Base-by-base conservation (phyloP, 805 yeast genomes). In the Kuraishia molischiana region DNA sequence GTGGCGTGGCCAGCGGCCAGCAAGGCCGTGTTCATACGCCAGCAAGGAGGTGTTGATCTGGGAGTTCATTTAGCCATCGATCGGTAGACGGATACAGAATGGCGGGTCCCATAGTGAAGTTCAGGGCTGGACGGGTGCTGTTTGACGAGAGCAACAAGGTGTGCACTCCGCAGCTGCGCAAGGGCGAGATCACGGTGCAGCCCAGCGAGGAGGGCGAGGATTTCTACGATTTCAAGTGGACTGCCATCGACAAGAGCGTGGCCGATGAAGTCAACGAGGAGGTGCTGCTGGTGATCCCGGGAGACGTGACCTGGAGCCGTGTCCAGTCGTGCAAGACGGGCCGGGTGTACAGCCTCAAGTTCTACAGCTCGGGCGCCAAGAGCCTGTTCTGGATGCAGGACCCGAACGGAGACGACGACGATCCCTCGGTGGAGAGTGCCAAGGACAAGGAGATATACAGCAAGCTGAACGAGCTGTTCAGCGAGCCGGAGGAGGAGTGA, bases 231-330 rank as follows among this genome's bases (percentile, higher is more conserved):
- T 79, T 85, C 47, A 64, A 61, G 38, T 85, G 95, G 95, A 59
- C 68, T 29, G 85, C 94, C 24, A 73, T 82, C 40, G 74, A 70
- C 22, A 64, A 58, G 32, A 56, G 64, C 4, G 64, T 66, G 5
- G 56, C 63, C 15, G 62, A 67, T 19, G 68, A 63, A 36, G 46
- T 64, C 8, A 75, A 69, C 40, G 65, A 64, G 33, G 82, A 77
- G 38, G 87, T 79, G 45, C 65, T 84, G 41, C 64, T 85, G 45
- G 72, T 85, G 32, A 77, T 85, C 47, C 92, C 94, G 0, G 95
- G 94, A 2, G 95, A 86, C 51, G 90, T 83, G 37, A 74, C 79
- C 32, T 84, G 87, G 77, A 72, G 72, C 44, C 83, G 74, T 38
- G 74, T 84, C 32, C 57, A 66, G 36, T 74, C 84, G 21, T 82